A percentile compares a stretch with the other conserved stretches of the same genome.
Conservation (phyloP, 169 alveolate genomes). For the Cryptosporidium xiaoi region DNA sequence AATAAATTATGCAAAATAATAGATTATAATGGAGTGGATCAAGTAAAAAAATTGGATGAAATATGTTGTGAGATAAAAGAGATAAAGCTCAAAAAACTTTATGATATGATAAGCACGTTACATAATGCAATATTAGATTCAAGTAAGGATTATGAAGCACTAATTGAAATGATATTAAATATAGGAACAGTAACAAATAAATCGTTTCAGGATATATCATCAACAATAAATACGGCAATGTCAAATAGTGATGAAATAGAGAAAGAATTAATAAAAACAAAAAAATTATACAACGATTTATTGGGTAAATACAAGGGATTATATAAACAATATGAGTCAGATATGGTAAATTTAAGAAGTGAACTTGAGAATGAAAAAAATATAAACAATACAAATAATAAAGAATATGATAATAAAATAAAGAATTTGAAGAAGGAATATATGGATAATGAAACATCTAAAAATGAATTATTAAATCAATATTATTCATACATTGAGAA, state of each 20-base stretch:
- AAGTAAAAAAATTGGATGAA: background rate
- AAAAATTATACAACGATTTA: conserved; percentile 14
- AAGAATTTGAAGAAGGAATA: conserved; percentile 23
- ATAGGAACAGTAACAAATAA: conserved; percentile 45
- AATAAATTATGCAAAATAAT: conserved; percentile 6
- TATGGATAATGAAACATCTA: conserved; percentile 30
- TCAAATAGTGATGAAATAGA: conserved; percentile 67
- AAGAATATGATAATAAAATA: conserved; percentile 46
- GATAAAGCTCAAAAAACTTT: conserved; percentile 7
- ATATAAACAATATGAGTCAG: conserved; percentile 62
- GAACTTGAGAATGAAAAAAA: conserved; percentile 64
- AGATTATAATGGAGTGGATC: conserved; percentile 1
- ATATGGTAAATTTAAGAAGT: conserved; percentile 53
- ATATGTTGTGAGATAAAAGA: conserved; percentile 41
- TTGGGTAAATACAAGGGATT: conserved; percentile 32
- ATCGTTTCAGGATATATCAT: conserved; percentile 47
- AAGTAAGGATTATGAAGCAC: conserved; percentile 21
- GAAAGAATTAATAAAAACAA: conserved; percentile 31
- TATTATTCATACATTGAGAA: conserved; percentile 50
- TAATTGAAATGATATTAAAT: conserved; percentile 38
- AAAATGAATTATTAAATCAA: conserved; percentile 33
- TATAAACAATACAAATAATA: conserved; percentile 20
- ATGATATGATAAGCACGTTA: background rate
- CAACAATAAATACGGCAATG: conserved; percentile 38
- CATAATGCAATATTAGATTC: conserved; percentile 7